Base-by-base conservation (phyloP, 345 rosid species). In the Geranium rotundifolium region DNA sequence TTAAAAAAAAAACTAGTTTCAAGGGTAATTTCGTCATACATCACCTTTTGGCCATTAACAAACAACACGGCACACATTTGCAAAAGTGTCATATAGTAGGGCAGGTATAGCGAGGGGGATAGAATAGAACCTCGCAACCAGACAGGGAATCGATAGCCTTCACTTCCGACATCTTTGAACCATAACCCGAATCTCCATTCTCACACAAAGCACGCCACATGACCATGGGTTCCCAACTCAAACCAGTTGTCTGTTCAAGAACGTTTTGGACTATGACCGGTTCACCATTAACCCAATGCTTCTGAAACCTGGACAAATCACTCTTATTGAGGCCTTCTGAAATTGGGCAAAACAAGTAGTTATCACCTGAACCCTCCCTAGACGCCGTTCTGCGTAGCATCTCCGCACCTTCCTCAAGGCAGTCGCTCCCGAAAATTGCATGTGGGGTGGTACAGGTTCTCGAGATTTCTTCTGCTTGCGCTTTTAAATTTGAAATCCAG, bases 141-240 rank as follows among this genome's bases (percentile, higher is more conserved):
- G 88, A 85, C 20, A 90, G 79, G 68, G 93, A 90, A 76, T 90
- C 97, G 29, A 90, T 77, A 12, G 90, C 91, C 76, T 75, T 83
- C 60, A 91, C 91, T 71, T 73, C 74, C 4, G 87, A 77, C 80
- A 81, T 84, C 64, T 74, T 75, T 39, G 85, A 72, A 65, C 80
- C 67, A 12, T 68, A 60, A n/a, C 72, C 59, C 23, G 73, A 67
- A 69, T 83, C 80, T 61, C 29, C 64, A 29, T 73, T 81, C 59
- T 80, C 82, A 31, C 90, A 83, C 65, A 92, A 75, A 29, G 96
- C 97, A 30, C 95, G 90, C 93, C 88, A 81, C 93, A 92, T 92
- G 58, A 92, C 98, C 95, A 73, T 82, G 14, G 98, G 98, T 61
- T 92, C 97, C 98, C 98, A 92, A 77, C 97, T 92, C 68, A 92